Evolutionary conservation across 495 filamentous ascomycete species (phyloP).

Genomic region (Hypoxylon subgilvum): DNA sequence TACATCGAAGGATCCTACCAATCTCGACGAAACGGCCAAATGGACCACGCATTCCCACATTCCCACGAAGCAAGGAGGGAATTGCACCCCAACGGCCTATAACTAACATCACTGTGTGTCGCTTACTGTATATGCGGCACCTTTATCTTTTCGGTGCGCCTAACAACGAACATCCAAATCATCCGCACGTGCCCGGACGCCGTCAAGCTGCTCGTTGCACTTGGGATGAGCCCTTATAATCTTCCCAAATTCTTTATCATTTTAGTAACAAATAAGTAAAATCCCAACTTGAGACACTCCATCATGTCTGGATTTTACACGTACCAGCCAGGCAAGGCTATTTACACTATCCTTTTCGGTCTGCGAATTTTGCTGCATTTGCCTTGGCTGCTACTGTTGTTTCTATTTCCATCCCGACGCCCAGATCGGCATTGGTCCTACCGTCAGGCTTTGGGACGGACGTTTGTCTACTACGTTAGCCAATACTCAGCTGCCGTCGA

Average conservation of each 20-base stretch:
- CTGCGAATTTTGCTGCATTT: conserved; percentile 34
- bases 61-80: no score
- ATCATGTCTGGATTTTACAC: conserved; percentile 21
- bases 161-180: no score
- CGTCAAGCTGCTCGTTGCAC: no score
- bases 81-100: no score
- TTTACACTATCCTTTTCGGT: conserved; percentile 43
- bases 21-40: no score
- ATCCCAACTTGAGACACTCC: background rate
- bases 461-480: conserved; percentile 33
- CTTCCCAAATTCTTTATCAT: no score
- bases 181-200: no score
- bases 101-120: no score
- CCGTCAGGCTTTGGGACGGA: conserved; percentile 42
- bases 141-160: no score
- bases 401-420: conserved; percentile 32
- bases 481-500: conserved; percentile 32
- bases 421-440: conserved; percentile 41
- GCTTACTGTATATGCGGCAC: no score
- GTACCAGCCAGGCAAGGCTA: conserved; percentile 44
- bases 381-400: conserved; percentile 42
- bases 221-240: no score
- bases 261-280: background rate
- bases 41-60: no score
- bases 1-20: background rate